Evolutionary conservation across 805 yeast genomes (phyloP).

Genomic region (Candida sanyiensis): DNA sequence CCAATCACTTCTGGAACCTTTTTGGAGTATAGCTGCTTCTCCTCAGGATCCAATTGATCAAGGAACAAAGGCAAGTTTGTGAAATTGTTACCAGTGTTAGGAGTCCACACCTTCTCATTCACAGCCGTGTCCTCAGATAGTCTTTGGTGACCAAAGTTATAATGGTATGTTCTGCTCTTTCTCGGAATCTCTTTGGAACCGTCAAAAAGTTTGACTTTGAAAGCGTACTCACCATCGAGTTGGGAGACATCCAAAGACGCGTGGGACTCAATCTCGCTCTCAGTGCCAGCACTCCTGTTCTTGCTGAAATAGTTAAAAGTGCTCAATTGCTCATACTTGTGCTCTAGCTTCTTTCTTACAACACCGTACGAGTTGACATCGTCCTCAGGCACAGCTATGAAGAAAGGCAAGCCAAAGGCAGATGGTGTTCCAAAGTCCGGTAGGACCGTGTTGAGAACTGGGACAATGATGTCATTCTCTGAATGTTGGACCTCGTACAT

Average conservation of each 20-base stretch:
- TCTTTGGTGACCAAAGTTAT: neutral
- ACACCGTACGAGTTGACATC: constrained; percentile 53
- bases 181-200: constrained; percentile 20
- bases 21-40: constrained; percentile 29
- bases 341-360: constrained; percentile 53
- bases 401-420: constrained; percentile 73
- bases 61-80: constrained; percentile 34
- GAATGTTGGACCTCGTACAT: constrained; percentile 49
- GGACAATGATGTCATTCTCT: constrained; percentile 49
- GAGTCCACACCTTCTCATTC: constrained; percentile 39
- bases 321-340: constrained; percentile 41
- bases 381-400: constrained; percentile 47
- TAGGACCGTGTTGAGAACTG: constrained; percentile 46
- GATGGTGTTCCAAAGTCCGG: constrained; percentile 37
- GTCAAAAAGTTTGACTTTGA: constrained; percentile 39
- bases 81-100: constrained; percentile 36
- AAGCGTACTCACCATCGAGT: constrained; percentile 43
- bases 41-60: constrained; percentile 27
- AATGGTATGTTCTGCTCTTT: constrained; percentile 15
- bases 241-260: constrained; percentile 49
- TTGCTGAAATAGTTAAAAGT: constrained; percentile 35
- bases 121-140: neutral
- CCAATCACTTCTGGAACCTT: neutral
- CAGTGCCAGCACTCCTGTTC: constrained; percentile 17
- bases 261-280: constrained; percentile 41